These are phyloP conservation scores for Pseudocercospora fuligena DNA, from an alignment of 2,329 filamentous ascomycete genomes.

Conservation along the genomic window DNA sequence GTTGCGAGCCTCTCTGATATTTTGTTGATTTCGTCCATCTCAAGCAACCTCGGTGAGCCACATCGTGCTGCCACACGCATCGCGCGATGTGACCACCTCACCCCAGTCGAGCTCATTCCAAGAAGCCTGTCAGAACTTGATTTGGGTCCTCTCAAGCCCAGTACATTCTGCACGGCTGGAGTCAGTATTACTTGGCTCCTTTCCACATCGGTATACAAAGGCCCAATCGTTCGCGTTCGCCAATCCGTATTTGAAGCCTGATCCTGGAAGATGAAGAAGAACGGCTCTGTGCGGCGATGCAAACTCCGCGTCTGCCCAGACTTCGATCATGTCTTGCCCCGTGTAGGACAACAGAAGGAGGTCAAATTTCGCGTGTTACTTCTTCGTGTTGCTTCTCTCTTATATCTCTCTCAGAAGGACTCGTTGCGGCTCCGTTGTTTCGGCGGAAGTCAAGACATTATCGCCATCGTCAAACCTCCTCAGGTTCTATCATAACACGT, in stretches of 20 bases:
- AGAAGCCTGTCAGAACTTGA: neutral
- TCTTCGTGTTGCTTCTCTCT: neutral
- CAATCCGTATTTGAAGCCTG: neutral
- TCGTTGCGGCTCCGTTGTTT: neutral
- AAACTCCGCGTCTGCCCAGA: neutral
- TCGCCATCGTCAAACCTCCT: neutral
- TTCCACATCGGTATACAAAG: neutral
- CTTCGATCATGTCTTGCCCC: neutral
- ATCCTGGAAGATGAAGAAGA: constrained; percentile 1
- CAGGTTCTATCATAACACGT: neutral
- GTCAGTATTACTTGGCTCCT: neutral
- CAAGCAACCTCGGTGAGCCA: neutral
- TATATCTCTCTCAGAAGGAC: neutral
- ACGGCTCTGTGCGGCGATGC: constrained; percentile 2
- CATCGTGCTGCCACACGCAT: neutral
- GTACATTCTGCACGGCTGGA: neutral
- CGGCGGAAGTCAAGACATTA: neutral
- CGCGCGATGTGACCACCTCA: neutral
- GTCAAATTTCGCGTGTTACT: neutral
- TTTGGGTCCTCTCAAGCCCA: neutral
- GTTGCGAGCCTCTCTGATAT: neutral
- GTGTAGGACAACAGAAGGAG: neutral
- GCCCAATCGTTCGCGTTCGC: constrained; percentile 2
- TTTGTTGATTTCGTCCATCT: neutral
- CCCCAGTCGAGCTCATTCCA: neutral